Evolutionary conservation across 1,284 basidiomycete genomes (phyloP), one percentile per base, ranked within the genome.

Genomic region (Ganoderma multipileum): DNA sequence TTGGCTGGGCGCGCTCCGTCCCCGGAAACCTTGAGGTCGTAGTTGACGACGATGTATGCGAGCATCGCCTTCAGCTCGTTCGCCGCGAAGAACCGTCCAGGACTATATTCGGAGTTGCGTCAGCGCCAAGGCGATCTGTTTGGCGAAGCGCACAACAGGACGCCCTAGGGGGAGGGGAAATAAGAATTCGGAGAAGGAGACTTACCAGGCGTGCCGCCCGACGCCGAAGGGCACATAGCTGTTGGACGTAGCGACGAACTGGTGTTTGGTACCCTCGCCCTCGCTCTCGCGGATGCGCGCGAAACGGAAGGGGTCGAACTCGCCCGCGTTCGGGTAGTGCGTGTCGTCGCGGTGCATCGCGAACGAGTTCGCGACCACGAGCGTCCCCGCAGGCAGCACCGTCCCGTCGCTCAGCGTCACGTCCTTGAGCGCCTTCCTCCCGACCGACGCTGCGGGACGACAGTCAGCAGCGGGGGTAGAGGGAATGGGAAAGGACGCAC

Each of bases 371-470:
- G 62, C 62, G 47, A 58, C 44, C 9, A 65, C 39, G 39, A 65
- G 50, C 41, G 67, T 62, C 20, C 83, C 84, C 16, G 75, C 71
- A 12, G 83, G 82, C 67, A 86, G 73, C 14, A 71, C 76, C 23
- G 82, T 82, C 26, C 85, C 84, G 59, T 85, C 79, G 18, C 81
- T 80, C 68, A 86, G 83, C 5, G 76, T 79, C 63, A 82, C 81
- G 36, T 81, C 78, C 42, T 77, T 71, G 74, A 83, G 72, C 20
- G 80, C 80, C 64, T 77, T 76, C 64, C 83, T 81, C 18, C 69
- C 61, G 64, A 82, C 71, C 5, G 78, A 74, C 26, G 77, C 83
- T 84, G 33, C 33, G 33, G 33, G 33, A 33, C 4, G 33, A 11
- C 38, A 39, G 38, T 39, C 38, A 39, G 33, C 33, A 33, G 33